Evolutionary conservation across 108 stramenopile species (phyloP).

Genomic region (Halocafeteria seosinensis): DNA sequence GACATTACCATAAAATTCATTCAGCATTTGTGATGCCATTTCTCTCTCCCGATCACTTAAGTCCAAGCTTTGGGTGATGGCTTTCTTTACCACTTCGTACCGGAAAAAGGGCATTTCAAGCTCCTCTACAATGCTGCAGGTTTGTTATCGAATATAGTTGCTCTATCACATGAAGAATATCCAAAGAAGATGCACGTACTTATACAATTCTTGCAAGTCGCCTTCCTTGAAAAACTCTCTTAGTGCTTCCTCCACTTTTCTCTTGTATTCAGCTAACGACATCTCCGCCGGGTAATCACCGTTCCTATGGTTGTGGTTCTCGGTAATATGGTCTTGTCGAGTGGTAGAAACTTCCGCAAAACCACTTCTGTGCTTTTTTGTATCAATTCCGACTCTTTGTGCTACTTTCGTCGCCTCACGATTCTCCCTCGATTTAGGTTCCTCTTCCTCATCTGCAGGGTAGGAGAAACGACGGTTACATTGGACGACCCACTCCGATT

Average conservation of each 20-base stretch:
- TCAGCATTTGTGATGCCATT: slow-evolving; percentile 53
- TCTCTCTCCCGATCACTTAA: slow-evolving; percentile 61
- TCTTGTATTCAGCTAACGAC: slow-evolving; percentile 9
- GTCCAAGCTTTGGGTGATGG: slow-evolving; percentile 56
- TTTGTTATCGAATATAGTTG: not conserved
- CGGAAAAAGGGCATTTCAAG: slow-evolving; percentile 12
- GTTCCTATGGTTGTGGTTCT: no score
- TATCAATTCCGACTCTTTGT: no score
- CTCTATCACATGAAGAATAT: no score
- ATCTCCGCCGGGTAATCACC: not conserved
- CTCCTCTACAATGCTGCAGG: not conserved
- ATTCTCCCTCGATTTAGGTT: no score
- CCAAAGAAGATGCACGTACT: not conserved
- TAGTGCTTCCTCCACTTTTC: not conserved
- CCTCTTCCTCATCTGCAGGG: no score
- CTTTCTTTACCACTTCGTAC: slow-evolving; percentile 51
- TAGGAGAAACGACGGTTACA: no score
- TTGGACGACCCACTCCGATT: not conserved
- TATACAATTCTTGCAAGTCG: slow-evolving; percentile 11
- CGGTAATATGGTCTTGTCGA: no score
- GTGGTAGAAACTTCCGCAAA: no score
- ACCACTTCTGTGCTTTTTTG: no score
- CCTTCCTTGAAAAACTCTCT: not conserved
- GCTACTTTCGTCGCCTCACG: no score
- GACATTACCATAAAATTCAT: slow-evolving; percentile 56